Evolutionary conservation across 1,284 basidiomycete genomes (phyloP), one percentile per base, ranked within the genome.

Genomic region (Trichosporon coremiiforme): DNA sequence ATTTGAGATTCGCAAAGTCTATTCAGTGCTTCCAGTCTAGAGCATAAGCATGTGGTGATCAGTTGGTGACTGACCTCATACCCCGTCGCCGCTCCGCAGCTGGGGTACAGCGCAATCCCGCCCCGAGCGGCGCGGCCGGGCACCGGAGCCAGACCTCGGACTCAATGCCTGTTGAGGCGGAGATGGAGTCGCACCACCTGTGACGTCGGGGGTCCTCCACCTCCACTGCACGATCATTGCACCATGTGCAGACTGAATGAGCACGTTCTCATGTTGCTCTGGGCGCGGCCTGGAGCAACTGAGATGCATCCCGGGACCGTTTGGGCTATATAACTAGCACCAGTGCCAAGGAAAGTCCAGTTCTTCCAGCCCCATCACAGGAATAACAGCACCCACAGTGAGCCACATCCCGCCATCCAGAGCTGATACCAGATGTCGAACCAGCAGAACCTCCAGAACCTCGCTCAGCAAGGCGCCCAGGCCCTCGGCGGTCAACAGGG

Each of bases 41-140:
- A 50, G 47, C n/a, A 6, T 20, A 8, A n/a, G 20, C 50, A 20
- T 53, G 50, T 22, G 50, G 9, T 53, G 50, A 25, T 45, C 50
- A 10, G 50, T 17, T 53, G n/a, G 50, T 25, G 50, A 53, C 50
- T 53, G 50, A 53, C 50, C 50, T 53, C 50, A 53, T 53, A 53
- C 20, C 50, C 20, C 50, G 20, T 53, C 50, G n/a, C 50, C 50
- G 50, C 22, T 45, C 41, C 41, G 41, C 41, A 45, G 41, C 41
- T 7, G 41, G 15, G 41, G 6, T 12, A 7, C 33, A 35, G 33
- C 33, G 33, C 25, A 25, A 25, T 25, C 25, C 25, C 25, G 25
- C 25, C 25, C 25, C 25, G 25, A 25, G 25, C 25, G 25, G 25
- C 25, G 25, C 25, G 33, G 33, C 33, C 9, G 7, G 33, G 36